Conservation (phyloP, 441 rosid species). For the Cnidoscolus chayamansa region DNA sequence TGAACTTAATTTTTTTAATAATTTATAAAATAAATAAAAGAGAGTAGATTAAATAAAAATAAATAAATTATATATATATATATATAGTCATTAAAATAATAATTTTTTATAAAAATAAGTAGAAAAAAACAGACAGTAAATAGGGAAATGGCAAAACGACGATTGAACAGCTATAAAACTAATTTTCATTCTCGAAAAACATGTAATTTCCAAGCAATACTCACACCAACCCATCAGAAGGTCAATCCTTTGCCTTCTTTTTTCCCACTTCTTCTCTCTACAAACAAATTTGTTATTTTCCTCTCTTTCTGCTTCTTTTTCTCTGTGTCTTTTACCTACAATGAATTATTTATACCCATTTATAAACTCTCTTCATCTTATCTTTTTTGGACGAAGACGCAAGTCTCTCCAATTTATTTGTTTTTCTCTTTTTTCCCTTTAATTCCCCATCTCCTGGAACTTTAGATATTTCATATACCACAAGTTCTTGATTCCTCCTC, state of each 20-base stretch:
- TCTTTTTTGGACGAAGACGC: constrained; percentile 7
- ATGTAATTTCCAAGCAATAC: neutral
- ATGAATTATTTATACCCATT: too few species aligned
- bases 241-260: neutral
- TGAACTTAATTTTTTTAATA: too few species aligned
- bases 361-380: neutral
- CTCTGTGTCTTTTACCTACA: neutral
- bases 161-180: neutral
- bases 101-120: too few species aligned
- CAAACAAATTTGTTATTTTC: constrained; percentile 8
- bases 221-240: neutral
- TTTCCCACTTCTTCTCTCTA: neutral
- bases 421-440: neutral
- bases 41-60: too few species aligned
- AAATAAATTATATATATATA: too few species aligned
- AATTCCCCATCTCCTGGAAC: neutral
- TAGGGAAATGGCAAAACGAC: neutral
- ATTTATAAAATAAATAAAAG: too few species aligned
- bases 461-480: neutral
- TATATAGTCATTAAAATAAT: too few species aligned
- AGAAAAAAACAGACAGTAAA: too few species aligned
- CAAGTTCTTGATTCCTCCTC: neutral
- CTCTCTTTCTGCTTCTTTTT: neutral
- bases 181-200: neutral
- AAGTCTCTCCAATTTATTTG: neutral